A percentile compares a stretch with the other conserved stretches of the same genome.
phyloP scores from a whole-genome alignment of 345 rosid genomes.

The Cardamine chenopodiifolia region DNA sequence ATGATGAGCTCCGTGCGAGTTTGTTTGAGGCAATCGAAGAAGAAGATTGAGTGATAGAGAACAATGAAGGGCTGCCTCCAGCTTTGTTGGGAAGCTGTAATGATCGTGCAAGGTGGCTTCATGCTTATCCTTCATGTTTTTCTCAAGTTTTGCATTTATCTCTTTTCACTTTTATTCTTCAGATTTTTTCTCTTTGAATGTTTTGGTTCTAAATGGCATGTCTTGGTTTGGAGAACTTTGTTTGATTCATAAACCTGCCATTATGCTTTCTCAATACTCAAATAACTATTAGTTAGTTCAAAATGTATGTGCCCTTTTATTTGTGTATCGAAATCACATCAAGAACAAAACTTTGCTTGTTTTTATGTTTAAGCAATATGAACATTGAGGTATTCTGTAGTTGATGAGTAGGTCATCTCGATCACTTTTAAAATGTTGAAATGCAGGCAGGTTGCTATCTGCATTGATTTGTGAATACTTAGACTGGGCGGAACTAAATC shows the following conservation, averaged over 20 bases:
- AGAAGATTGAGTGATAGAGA: conserved; percentile 82
- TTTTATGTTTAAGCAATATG: conserved; percentile 4
- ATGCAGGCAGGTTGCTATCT: conserved; percentile 86
- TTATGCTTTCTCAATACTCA: not conserved
- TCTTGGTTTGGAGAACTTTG: not conserved
- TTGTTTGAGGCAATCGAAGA: conserved; percentile 99
- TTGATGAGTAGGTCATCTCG: not conserved
- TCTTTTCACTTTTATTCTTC: not conserved
- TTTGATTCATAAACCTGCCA: not conserved
- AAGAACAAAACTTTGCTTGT: not conserved
- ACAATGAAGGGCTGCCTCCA: conserved; percentile 79
- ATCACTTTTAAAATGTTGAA: conserved; percentile 22
- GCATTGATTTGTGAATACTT: conserved; percentile 91
- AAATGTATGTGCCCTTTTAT: not conserved
- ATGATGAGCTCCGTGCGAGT: conserved; percentile 99
- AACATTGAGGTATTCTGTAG: not conserved
- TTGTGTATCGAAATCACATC: not conserved
- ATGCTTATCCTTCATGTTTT: conserved; percentile 87
- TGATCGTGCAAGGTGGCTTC: conserved; percentile 89
- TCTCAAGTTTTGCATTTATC: conserved; percentile 12
- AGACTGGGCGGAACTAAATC: conserved; percentile 98
- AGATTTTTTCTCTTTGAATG: not conserved
- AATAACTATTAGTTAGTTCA: not conserved
- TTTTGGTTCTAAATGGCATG: conserved; percentile 3
- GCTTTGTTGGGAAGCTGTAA: conserved; percentile 96